Base-by-base conservation (phyloP, 1,284 basidiomycete species). In the Stygiomarasmius scandens region DNA sequence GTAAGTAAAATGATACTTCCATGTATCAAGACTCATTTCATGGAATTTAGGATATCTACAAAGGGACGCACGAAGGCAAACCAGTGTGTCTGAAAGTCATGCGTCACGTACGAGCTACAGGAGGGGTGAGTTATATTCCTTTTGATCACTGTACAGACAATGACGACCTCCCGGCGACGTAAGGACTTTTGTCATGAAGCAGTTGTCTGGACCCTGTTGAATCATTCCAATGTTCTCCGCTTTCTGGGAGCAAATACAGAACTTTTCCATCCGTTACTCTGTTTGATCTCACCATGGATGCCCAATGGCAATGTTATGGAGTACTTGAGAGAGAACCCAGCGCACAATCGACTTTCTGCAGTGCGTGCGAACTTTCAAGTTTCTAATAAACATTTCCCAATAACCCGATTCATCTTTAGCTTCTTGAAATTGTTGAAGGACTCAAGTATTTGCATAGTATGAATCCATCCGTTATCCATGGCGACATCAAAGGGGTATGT, bases 121-220 rank as follows among this genome's bases (percentile, higher is more conserved):
- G 27, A 41, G 23, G 2, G 2, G 24, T 44, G 8, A 20, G 38
- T 50, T 25, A 20, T 52, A 14, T 43, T 27, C 2, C 20, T 36
- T 29, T 46, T 27, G 2, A 45, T 34, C 29, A 11, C 8, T 23
- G 3, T 12, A 8, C 44, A 25, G 19, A n/a, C 8, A 16, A 2
- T 20, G 19, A 2, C 23, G n/a, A n/a, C n/a, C n/a, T n/a, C n/a
- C n/a, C n/a, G n/a, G n/a, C n/a, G n/a, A n/a, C n/a, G n/a, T 27
- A 10, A 46, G 36, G 20, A 54, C n/a, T 22, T 46, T 19, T 47
- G 24, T 34, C 44, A 70, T 6, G 48, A 49, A 55, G 54, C 45
- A 55, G 69, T 61, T 63, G 70, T 56, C 61, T 71, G 53, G 71
- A 68, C 61, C 62, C 66, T 63, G 24, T 58, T 69, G 11, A 58